Evolutionary conservation across 495 filamentous ascomycete genomes (phyloP).

Genomic region (Xylaria nigripes): DNA sequence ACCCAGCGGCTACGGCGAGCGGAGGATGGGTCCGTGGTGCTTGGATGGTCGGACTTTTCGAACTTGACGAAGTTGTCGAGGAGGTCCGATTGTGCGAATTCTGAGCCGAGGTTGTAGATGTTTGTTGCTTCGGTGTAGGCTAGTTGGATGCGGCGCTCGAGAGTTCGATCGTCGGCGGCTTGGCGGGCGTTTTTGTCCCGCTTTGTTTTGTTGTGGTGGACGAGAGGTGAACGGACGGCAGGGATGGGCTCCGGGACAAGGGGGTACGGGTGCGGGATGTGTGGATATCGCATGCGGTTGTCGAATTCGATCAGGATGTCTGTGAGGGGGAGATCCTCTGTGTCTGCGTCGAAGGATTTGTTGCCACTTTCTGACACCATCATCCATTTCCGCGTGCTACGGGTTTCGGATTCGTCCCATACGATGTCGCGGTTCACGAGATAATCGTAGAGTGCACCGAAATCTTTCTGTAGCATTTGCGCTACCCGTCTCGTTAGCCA

Average conservation of each 20-base stretch:
- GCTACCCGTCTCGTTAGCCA: constrained; percentile 56
- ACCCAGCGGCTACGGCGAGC: constrained; percentile 65
- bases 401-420: constrained; percentile 53
- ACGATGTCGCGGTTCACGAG: constrained; percentile 60
- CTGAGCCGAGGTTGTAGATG: constrained; percentile 52
- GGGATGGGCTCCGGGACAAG: constrained; percentile 49
- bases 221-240: constrained; percentile 19
- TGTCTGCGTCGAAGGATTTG: constrained; percentile 52
- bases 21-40: constrained; percentile 44
- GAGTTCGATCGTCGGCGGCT: constrained; percentile 22
- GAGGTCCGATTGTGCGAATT: constrained; percentile 43
- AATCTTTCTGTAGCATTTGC: constrained; percentile 54
- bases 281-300: constrained; percentile 51
- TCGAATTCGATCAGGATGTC: constrained; percentile 63
- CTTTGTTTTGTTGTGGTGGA: constrained; percentile 22
- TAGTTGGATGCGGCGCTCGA: constrained; percentile 46
- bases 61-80: constrained; percentile 57
- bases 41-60: constrained; percentile 49
- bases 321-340: constrained; percentile 51
- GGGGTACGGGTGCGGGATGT: constrained; percentile 63
- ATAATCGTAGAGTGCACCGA: constrained; percentile 63
- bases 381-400: constrained; percentile 51
- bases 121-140: constrained; percentile 63
- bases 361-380: constrained; percentile 47
- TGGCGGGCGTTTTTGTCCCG: constrained; percentile 28